Conservation (phyloP, 116 monocot genomes). For the Phalaenopsis hybrid region DNA sequence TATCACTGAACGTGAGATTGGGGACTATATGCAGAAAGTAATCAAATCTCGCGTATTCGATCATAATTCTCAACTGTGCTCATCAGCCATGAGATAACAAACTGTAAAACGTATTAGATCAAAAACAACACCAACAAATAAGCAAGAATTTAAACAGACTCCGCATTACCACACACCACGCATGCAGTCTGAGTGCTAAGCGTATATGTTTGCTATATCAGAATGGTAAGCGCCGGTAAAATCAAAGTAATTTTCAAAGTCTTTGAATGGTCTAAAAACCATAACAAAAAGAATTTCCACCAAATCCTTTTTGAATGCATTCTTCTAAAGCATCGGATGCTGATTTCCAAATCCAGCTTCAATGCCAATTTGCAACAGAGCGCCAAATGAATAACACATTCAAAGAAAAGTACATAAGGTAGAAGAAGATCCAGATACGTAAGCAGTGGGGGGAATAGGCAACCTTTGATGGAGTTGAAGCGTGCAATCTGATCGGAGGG, state of each 20-base stretch:
- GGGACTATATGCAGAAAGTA: neutral
- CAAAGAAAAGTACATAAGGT: neutral
- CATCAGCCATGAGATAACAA: neutral
- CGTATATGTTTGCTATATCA: no score
- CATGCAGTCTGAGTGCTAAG: no score
- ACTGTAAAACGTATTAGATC: neutral
- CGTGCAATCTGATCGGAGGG: slow-evolving; percentile 81
- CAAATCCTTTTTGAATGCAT: neutral
- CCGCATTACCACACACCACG: no score
- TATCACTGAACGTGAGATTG: neutral
- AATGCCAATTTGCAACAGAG: neutral
- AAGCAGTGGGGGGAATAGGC: neutral
- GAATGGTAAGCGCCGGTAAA: no score
- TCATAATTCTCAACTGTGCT: neutral
- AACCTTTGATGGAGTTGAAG: slow-evolving; percentile 63
- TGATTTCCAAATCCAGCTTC: neutral
- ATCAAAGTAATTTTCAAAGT: no score
- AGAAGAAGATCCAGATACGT: slow-evolving; percentile 4
- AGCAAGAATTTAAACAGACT: no score
- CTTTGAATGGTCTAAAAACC: neutral
- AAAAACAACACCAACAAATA: neutral
- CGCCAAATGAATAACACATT: neutral
- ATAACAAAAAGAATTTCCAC: neutral
- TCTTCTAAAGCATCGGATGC: neutral
- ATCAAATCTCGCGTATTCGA: neutral